Evolutionary conservation across 257 asterid genomes (phyloP).

Genomic region (Penstemon newberryi): DNA sequence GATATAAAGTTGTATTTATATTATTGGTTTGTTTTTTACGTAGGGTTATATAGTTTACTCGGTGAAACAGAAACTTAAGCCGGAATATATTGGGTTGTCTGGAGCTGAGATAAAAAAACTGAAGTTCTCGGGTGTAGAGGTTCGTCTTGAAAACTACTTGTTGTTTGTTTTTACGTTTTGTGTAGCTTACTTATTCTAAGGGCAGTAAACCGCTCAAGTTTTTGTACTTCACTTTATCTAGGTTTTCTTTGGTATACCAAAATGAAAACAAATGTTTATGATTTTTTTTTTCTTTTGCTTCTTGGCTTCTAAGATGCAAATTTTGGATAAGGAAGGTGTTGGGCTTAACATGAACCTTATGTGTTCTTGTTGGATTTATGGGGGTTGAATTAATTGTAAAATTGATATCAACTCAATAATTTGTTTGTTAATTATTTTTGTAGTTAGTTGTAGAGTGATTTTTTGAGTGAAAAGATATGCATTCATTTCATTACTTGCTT

Average conservation of each 20-base stretch:
- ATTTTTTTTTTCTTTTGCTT: not conserved
- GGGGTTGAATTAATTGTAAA: too few relatives aligned
- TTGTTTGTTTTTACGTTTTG: conserved; percentile 10
- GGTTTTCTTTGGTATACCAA: not conserved
- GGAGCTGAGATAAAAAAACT: conserved; percentile 68
- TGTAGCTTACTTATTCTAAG: not conserved
- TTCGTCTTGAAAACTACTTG: conserved; percentile 34
- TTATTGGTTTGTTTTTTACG: conserved; percentile 12
- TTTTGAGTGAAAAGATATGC: too few relatives aligned
- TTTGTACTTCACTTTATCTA: not conserved
- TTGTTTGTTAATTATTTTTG: too few relatives aligned
- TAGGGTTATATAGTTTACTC: conserved; percentile 89
- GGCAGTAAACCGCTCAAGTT: not conserved
- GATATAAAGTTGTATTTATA: not conserved
- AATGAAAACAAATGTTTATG: not conserved
- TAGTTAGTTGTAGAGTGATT: too few relatives aligned
- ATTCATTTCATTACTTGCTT: too few relatives aligned
- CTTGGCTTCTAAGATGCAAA: conserved; percentile 3
- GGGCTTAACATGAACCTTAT: not conserved
- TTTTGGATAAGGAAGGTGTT: conserved; percentile 12
- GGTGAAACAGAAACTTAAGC: conserved; percentile 77
- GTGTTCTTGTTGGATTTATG: conserved; percentile 10
- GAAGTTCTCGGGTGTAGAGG: conserved; percentile 85
- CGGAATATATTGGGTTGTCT: conserved; percentile 66
- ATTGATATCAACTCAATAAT: too few relatives aligned